Evolutionary conservation across 306 rosid genomes (phyloP), one percentile per base, ranked within the genome.

Genomic region (Malus asiatica): DNA sequence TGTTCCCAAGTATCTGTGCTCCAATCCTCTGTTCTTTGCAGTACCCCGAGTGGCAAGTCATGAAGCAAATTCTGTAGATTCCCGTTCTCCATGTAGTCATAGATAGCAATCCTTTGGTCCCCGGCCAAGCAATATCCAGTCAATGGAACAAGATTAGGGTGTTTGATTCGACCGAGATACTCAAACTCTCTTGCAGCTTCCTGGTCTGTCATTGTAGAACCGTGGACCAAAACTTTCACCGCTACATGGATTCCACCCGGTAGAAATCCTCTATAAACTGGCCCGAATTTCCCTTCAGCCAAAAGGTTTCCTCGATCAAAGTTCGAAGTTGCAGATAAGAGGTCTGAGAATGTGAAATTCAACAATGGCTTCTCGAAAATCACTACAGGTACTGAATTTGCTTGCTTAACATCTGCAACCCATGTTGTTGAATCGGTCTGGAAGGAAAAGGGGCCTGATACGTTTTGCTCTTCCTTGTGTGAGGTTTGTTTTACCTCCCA

Each of bases 341-440:
- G 97, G 76, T 93, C 99, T 33, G 96, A 90, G 68, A 96, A 96
- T 77, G 98, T 93, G 52, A 96, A 88, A 78, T 87, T 90, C 89
- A 93, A 72, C 83, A 96, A 66, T 52, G 99, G 98, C 87, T 96
- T 96, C 85, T 93, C 97, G 32, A 96, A 96, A 77, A 96, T 93
- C 40, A 96, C 93, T 25, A 93, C 98, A 3, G 86, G 91, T 71
- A 96, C 98, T 6, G 96, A 89, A 13, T 87, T 90, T 70, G 99
- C 97, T 77, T 96, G 98, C 89, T 96, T 96, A 23, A 96, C 97
- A 87, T 96, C 99, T 65, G 99, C 99, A 81, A 92, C 97, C 99
- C 99, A 96, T 23, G 97, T 93, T 53, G 99, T 93, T 22, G 98
- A 93, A 80, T 96, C 99, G 4, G 99, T 96, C 67, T 89, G 91